Conservation (phyloP, 2,329 filamentous ascomycete genomes). For the Ramichloridium luteum region DNA sequence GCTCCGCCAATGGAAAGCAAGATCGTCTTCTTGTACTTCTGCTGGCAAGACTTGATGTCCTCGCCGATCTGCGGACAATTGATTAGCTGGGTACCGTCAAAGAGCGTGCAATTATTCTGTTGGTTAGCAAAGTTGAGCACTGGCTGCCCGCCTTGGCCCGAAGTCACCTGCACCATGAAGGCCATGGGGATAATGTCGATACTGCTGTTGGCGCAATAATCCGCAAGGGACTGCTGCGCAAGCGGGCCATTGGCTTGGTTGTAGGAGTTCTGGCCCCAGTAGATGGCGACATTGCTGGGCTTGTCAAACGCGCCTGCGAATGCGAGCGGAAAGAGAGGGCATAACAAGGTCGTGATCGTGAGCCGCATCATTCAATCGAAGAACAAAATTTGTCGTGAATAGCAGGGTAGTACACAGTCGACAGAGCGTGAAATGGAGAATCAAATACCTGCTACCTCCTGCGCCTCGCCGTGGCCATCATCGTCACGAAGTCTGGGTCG, state of each 20-base stretch:
- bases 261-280: slow-evolving; percentile 45
- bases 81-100: slow-evolving; percentile 45
- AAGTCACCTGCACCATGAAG: slow-evolving; percentile 47
- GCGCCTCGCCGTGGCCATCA: too few relatives aligned
- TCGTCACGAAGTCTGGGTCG: too few relatives aligned
- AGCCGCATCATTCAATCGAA: too few relatives aligned
- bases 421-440: too few relatives aligned
- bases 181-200: slow-evolving; percentile 50
- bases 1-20: slow-evolving; percentile 60
- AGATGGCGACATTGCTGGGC: slow-evolving; percentile 6
- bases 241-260: slow-evolving; percentile 31
- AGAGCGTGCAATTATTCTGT: slow-evolving; percentile 48
- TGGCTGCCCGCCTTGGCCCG: slow-evolving; percentile 34
- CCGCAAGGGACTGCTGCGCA: slow-evolving; percentile 43
- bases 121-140: slow-evolving; percentile 54
- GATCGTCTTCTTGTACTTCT: slow-evolving; percentile 53
- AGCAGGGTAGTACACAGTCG: too few relatives aligned
- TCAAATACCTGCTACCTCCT: too few relatives aligned
- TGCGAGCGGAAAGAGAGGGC: too few relatives aligned
- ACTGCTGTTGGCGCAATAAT: slow-evolving; percentile 45
- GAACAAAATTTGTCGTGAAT: too few relatives aligned
- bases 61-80: slow-evolving; percentile 51
- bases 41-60: slow-evolving; percentile 49
- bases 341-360: too few relatives aligned
- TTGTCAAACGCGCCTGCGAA: too few relatives aligned